phyloP scores from a whole-genome alignment of 2,329 filamentous ascomycete species.

The Ophiostoma pallidulum region DNA sequence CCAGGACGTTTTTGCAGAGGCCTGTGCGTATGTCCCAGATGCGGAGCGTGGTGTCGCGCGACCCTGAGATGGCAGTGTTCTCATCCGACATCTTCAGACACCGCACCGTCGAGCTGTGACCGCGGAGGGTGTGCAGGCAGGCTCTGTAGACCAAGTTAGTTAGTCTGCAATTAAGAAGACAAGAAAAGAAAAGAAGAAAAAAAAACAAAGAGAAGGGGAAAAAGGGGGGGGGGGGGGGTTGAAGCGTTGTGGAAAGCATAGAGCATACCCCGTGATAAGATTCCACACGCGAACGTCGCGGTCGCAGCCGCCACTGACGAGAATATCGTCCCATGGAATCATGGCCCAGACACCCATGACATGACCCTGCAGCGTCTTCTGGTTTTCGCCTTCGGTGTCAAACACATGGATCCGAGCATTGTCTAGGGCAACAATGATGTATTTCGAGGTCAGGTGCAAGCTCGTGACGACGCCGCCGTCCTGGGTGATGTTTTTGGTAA shows the following conservation, averaged over 20 bases:
- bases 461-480: conserved; percentile 97
- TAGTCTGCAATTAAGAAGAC: background rate
- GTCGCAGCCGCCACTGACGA: conserved; percentile 95
- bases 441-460: conserved; percentile 84
- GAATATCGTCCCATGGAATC: conserved; percentile 92
- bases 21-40: conserved; percentile 92
- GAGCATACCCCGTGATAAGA: conserved; percentile 72
- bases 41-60: conserved; percentile 83
- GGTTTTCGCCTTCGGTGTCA: conserved; percentile 77
- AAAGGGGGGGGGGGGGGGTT: background rate
- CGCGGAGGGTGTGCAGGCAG: conserved; percentile 74
- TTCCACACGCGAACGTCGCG: conserved; percentile 96
- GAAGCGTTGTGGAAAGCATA: background rate
- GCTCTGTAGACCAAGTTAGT: conserved; percentile 41
- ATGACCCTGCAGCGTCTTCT: conserved; percentile 85
- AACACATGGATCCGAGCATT: conserved; percentile 99
- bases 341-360: conserved; percentile 99
- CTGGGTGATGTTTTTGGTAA: conserved; percentile 81
- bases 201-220: background rate
- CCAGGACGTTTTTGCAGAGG: conserved; percentile 79
- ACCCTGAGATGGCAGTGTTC: conserved; percentile 91
- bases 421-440: conserved; percentile 94
- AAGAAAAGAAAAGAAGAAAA: background rate
- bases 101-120: conserved; percentile 91
- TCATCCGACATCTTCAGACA: conserved; percentile 96